Evolutionary conservation across 495 filamentous ascomycete genomes (phyloP).

Genomic region (Aspergillus bertholletiae): DNA sequence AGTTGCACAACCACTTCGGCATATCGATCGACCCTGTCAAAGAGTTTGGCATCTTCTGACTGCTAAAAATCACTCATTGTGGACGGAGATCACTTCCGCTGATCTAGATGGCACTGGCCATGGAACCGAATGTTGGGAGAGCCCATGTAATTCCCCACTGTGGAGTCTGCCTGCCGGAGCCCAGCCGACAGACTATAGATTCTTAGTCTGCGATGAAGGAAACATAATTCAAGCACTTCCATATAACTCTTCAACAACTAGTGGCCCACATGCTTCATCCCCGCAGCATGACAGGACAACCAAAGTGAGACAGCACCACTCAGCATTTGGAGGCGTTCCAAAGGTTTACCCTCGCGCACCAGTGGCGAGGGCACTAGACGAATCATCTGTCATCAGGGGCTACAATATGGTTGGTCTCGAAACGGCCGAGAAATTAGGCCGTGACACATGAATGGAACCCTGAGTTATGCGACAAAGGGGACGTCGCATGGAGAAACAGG

Average conservation of each 20-base stretch:
- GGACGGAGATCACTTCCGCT: background rate
- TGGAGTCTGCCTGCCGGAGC: background rate
- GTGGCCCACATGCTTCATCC: background rate
- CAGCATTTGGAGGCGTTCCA: background rate
- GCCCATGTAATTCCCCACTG: too few species aligned
- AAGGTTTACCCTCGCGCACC: background rate
- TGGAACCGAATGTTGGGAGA: too few species aligned
- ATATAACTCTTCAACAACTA: background rate
- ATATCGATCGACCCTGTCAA: too few species aligned
- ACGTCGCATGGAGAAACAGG: background rate
- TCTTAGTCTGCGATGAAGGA: background rate
- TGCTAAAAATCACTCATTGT: background rate
- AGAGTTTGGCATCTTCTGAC: background rate
- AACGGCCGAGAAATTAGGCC: background rate
- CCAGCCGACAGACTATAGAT: background rate
- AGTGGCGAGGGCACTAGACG: background rate
- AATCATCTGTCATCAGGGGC: background rate
- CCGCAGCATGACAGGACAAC: background rate
- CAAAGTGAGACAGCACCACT: background rate
- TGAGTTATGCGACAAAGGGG: background rate
- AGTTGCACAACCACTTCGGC: background rate
- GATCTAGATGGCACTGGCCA: too few species aligned
- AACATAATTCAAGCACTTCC: background rate
- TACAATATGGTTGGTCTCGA: background rate
- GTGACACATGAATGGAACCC: background rate